Conservation (phyloP, 139 green algal genomes). For the Chlamydomonas schloesseri region DNA sequence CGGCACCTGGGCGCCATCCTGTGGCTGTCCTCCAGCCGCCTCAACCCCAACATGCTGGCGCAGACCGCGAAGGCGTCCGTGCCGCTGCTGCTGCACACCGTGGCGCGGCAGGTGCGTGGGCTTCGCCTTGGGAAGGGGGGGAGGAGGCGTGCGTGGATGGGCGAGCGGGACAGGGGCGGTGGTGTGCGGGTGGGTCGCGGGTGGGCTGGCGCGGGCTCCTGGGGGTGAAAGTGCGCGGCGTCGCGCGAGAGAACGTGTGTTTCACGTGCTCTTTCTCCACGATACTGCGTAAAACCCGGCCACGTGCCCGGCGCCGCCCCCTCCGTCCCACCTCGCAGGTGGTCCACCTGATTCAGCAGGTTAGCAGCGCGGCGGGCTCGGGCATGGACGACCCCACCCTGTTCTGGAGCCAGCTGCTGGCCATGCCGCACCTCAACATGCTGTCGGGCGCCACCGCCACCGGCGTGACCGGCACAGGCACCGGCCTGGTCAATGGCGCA, state of each 20-base stretch:
- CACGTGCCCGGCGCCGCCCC: too few species aligned
- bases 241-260: too few species aligned
- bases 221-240: too few species aligned
- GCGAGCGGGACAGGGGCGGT: too few species aligned
- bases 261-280: too few species aligned
- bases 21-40: constrained; percentile 48
- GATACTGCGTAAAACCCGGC: too few species aligned
- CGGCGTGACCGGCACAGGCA: constrained; percentile 13
- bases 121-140: neutral
- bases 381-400: constrained; percentile 28
- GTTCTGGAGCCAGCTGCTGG: constrained; percentile 38
- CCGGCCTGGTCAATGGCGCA: neutral
- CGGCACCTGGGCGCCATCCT: constrained; percentile 49
- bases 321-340: too few species aligned
- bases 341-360: constrained; percentile 38
- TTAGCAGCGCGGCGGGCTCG: constrained; percentile 7
- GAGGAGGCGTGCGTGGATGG: too few species aligned
- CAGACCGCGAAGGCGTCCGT: constrained; percentile 48
- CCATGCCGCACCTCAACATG: constrained; percentile 40
- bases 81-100: constrained; percentile 44
- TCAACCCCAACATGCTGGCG: constrained; percentile 46
- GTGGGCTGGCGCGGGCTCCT: too few species aligned
- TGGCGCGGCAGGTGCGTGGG: constrained; percentile 28
- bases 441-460: constrained; percentile 1
- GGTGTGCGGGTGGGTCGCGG: too few species aligned